Evolutionary conservation across 2,329 filamentous ascomycete genomes (phyloP), one percentile per base, ranked within the genome.

Genomic region (Metarhizium guizhouense): DNA sequence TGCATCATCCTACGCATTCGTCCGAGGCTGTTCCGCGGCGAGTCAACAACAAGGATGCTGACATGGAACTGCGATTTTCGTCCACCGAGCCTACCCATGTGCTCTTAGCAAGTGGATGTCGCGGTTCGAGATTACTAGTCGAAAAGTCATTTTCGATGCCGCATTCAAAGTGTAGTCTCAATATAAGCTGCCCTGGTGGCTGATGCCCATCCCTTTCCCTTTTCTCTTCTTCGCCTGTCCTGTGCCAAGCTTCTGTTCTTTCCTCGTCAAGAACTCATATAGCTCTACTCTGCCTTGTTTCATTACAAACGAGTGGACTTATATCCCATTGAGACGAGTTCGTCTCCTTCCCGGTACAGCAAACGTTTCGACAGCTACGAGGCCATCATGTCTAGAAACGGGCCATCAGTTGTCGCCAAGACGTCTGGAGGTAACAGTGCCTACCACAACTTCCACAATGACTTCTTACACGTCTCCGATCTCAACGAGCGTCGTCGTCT

Each of bases 381-480:
- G 16, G 38, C 29, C 48, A 18, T 54, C 47, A 56, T 61, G 58
- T 51, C 57, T 29, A 45, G 51, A 43, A 47, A 42, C 38, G 54
- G 54, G 45, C 53, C 57, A n/a, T 30, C 60, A 8, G 54, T 52
- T 10, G 62, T 62, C 56, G 57, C 62, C 42, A 79, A 77, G 67
- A 88, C 84, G 2, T 65, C 76, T 0, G 85, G 85, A 57, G 85
- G 85, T 62, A 88, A 88, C 65, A 77, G 78, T 58, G 86, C 86
- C 58, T 88, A 86, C 73, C 84, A 86, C 74, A 90, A 90, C 75
- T 90, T 86, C 72, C 80, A 90, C 74, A 88, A 88, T 67, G 84
- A 88, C 70, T 88, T 86, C 63, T 58, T 74, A 38, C 77, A 82
- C 63, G 64, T 86, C 62, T 75, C 81, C 58, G 87, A 93, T 68